Evolutionary conservation across 192 early-diverging fungal species (phyloP).

Genomic region (Coemansia sp.): DNA sequence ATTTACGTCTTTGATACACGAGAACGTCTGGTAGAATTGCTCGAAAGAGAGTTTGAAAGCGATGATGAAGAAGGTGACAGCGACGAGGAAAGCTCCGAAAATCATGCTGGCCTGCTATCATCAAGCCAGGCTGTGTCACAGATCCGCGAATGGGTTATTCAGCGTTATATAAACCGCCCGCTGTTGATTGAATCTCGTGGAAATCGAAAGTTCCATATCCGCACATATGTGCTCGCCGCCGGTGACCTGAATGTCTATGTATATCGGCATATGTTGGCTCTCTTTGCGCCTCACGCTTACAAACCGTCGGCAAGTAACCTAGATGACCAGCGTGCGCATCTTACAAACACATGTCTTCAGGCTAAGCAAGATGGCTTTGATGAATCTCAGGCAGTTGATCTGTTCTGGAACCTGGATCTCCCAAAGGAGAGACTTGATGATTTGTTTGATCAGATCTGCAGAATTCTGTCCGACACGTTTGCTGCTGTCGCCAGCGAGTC

Average conservation of each 20-base stretch:
- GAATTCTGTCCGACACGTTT: constrained; percentile 56
- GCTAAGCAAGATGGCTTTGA: constrained; percentile 49
- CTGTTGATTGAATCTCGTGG: constrained; percentile 43
- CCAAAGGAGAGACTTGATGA: constrained; percentile 34
- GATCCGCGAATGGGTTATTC: constrained; percentile 68
- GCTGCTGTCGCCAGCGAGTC: constrained; percentile 59
- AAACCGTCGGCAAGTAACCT: constrained; percentile 33
- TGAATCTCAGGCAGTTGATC: constrained; percentile 53
- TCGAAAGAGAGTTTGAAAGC: constrained; percentile 43
- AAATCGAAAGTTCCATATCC: constrained; percentile 65
- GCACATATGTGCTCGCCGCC: constrained; percentile 61
- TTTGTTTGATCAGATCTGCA: constrained; percentile 59
- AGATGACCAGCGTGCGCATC: constrained; percentile 53
- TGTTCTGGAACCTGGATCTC: constrained; percentile 59
- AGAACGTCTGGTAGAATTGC: constrained; percentile 48
- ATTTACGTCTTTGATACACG: constrained; percentile 62
- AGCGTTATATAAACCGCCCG: constrained; percentile 61
- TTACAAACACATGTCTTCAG: constrained; percentile 69
- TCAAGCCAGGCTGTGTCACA: constrained; percentile 47
- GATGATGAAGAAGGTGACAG: constrained; percentile 42
- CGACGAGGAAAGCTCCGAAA: constrained; percentile 1
- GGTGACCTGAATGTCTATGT: constrained; percentile 59
- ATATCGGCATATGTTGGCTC: constrained; percentile 61
- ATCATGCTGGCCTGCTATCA: constrained; percentile 1
- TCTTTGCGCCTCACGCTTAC: constrained; percentile 61